Evolutionary conservation across 192 early-diverging fungal genomes (phyloP), one percentile per base, ranked within the genome.

Genomic region (Backusella tuberculispora): DNA sequence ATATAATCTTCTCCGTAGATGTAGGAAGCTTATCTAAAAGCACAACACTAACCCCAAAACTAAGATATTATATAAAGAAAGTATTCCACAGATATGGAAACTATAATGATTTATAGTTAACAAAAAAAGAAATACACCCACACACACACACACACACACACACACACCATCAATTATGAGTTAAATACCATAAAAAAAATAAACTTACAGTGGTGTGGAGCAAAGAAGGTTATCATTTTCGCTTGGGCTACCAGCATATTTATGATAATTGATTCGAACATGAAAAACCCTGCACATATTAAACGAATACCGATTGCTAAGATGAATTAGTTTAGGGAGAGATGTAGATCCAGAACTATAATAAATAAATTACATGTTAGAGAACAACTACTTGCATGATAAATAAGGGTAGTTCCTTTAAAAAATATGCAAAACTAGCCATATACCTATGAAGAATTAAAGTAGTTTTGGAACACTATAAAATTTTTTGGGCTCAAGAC

Each of bases 281-380:
- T 53, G 17, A 1, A 48, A 47, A 3, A 9, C 8, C 19, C 34
- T 45, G 15, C 45, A 48, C 6, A 48, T 21, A 6, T 37, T 44
- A 10, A 65, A n/a, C 12, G 53, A 19, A 17, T 53, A 53, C 17
- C 8, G 47, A 19, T 71, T 71, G 13, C 29, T 38, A n/a, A 45
- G 38, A 38, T 15, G 24, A 6, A 71, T 34, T 19, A 26, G 24
- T 9, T 71, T 71, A 50, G 69, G 69, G 7, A 46, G 10, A 12
- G 46, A 45, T 38, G 69, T 71, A 38, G 69, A 48, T 48, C 69
- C 69, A 37, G 69, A 71, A 26, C 69, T 56, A 26, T 26, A 24
- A 8, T 12, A 56, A 24, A 12, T 12, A 24, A 24, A 26, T 21
- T 53, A n/a, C 2, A 43, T 43, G 5, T 56, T 71, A 50, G 45